These are phyloP conservation scores for Lathyrus oleraceus DNA, from an alignment of 306 rosid genomes.

Conservation along the genomic window DNA sequence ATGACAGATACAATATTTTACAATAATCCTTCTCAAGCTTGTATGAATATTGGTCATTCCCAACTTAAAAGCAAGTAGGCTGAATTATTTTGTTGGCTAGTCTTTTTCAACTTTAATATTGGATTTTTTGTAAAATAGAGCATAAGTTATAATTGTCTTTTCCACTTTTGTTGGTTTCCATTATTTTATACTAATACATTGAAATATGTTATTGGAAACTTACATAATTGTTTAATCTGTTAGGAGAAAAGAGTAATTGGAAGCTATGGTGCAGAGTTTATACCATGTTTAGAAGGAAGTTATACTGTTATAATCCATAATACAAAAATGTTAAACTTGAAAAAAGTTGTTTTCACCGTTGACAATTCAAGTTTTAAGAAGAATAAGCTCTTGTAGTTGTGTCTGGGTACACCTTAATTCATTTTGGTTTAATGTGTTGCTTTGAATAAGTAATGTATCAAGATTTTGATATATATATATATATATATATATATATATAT, in stretches of 20 bases:
- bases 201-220: slow-evolving; percentile 23
- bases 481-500: no score
- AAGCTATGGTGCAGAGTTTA: slow-evolving; percentile 68
- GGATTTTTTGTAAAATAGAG: no score
- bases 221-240: slow-evolving; percentile 44
- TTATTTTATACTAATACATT: slow-evolving; percentile 9
- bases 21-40: background rate
- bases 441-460: no score
- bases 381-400: slow-evolving; percentile 77
- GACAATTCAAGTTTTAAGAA: slow-evolving; percentile 66
- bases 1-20: background rate
- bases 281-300: slow-evolving; percentile 61
- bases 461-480: no score
- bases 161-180: slow-evolving; percentile 8
- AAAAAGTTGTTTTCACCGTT: slow-evolving; percentile 63
- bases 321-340: slow-evolving; percentile 62
- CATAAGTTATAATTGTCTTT: background rate
- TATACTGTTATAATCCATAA: slow-evolving; percentile 71
- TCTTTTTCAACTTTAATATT: background rate
- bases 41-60: background rate
- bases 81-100: background rate
- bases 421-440: no score
- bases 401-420: no score
- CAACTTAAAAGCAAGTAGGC: background rate
- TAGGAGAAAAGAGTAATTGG: slow-evolving; percentile 77